phyloP scores from a whole-genome alignment of 441 rosid species.

The Corymbia citriodora region DNA sequence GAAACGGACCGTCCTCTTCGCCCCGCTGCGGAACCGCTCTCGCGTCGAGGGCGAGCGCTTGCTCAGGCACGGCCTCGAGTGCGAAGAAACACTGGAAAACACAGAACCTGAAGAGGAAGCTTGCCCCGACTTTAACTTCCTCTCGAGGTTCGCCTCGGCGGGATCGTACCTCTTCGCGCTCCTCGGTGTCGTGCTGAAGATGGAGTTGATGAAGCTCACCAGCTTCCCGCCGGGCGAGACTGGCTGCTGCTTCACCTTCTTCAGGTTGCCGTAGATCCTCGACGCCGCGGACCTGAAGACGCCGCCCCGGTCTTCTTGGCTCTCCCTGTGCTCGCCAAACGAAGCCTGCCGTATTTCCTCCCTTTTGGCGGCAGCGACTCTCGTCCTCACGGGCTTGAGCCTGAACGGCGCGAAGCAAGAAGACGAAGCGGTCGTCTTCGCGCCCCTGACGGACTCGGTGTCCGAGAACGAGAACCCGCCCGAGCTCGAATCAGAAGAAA shows the following conservation, averaged over 20 bases:
- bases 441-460: not conserved
- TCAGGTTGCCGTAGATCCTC: slow-evolving; percentile 1
- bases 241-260: slow-evolving; percentile 6
- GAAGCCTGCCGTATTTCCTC: not conserved
- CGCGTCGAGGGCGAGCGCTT: not conserved
- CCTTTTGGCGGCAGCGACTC: not conserved
- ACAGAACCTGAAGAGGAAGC: not conserved
- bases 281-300: not conserved
- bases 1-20: slow-evolving; percentile 7
- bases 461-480: slow-evolving; percentile 3
- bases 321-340: not conserved
- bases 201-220: not conserved
- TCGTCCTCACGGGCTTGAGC: not conserved
- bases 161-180: not conserved
- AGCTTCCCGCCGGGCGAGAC: slow-evolving; percentile 6
- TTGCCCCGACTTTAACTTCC: not conserved
- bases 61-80: not conserved
- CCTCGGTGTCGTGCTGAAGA: slow-evolving; percentile 1
- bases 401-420: not conserved
- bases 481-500: not conserved
- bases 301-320: not conserved
- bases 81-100: not conserved
- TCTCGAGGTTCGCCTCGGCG: not conserved
- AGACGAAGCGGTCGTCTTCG: not conserved
- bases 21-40: not conserved